Evolutionary conservation across 2,329 filamentous ascomycete genomes (phyloP).

Genomic region (Ceratocystis ficicola): DNA sequence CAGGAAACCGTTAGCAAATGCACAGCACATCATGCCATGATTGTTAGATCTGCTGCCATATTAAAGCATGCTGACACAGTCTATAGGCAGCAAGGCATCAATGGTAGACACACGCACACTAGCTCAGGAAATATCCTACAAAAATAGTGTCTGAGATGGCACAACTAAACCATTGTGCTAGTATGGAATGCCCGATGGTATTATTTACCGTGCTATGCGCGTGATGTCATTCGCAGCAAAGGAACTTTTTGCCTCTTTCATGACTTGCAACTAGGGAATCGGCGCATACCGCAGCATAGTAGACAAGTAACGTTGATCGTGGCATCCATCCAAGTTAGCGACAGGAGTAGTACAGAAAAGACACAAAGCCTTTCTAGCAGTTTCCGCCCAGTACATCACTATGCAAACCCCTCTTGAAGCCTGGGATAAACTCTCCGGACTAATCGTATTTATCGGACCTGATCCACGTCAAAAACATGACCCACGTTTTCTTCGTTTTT

Average conservation of each 20-base stretch:
- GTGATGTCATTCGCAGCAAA: too few relatives aligned
- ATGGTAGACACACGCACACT: not conserved
- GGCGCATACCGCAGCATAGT: not conserved
- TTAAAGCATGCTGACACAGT: not conserved
- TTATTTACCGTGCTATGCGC: too few relatives aligned
- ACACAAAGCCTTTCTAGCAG: not conserved
- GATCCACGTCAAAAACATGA: not conserved
- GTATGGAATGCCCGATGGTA: too few relatives aligned
- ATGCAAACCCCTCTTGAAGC: not conserved
- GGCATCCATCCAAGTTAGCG: too few relatives aligned
- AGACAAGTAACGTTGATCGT: too few relatives aligned
- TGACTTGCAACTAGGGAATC: too few relatives aligned
- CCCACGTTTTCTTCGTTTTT: not conserved
- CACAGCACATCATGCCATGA: not conserved
- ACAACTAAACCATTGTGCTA: too few relatives aligned
- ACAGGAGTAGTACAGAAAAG: not conserved
- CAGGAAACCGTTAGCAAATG: not conserved
- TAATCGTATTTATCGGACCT: not conserved
- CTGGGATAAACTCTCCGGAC: not conserved
- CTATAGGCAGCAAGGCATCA: not conserved
- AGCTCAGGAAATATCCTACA: too few relatives aligned
- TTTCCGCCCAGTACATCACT: not conserved
- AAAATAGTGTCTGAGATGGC: too few relatives aligned
- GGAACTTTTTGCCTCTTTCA: too few relatives aligned
- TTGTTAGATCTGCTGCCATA: not conserved